Conservation (phyloP, 2,329 filamentous ascomycete species). For the Arthrobotrys pseudoclavata region DNA sequence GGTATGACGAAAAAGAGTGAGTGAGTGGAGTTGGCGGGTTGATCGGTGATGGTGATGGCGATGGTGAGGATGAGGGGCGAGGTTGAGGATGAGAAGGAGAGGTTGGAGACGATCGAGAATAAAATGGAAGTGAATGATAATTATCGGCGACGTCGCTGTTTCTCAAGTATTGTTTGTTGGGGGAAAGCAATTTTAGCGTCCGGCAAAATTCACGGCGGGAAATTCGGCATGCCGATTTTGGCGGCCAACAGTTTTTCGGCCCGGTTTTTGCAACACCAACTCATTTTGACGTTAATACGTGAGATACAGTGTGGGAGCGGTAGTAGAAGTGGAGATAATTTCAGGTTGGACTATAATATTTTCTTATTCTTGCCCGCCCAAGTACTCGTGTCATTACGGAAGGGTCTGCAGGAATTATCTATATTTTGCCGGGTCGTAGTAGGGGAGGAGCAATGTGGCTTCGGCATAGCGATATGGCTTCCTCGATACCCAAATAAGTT, state of each 20-base stretch:
- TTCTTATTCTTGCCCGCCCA: too few relatives aligned
- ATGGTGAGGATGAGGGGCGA: not conserved
- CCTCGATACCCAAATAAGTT: not conserved
- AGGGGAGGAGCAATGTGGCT: too few relatives aligned
- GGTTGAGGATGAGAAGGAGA: not conserved
- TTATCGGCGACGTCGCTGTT: constrained; percentile 8
- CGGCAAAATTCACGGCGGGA: constrained; percentile 13
- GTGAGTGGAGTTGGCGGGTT: not conserved
- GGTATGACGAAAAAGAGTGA: not conserved
- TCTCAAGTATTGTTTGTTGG: constrained; percentile 5
- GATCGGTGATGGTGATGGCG: not conserved
- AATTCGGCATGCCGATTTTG: constrained; percentile 8
- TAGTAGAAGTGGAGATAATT: too few relatives aligned
- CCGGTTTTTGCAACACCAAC: not conserved
- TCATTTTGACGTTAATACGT: not conserved
- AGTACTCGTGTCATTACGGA: too few relatives aligned
- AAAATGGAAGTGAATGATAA: not conserved
- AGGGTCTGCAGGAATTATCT: too few relatives aligned
- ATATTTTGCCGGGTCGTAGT: too few relatives aligned
- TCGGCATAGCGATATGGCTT: not conserved
- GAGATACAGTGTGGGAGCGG: too few relatives aligned
- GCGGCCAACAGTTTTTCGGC: constrained; percentile 19
- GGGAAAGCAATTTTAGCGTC: constrained; percentile 11
- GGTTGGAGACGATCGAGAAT: not conserved
- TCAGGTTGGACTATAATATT: too few relatives aligned